Percentiles rank a stretch among this genome's conserved stretches.
Evolutionary conservation across 805 yeast genomes (phyloP).

Genomic region (Ogataea pilisensis): DNA sequence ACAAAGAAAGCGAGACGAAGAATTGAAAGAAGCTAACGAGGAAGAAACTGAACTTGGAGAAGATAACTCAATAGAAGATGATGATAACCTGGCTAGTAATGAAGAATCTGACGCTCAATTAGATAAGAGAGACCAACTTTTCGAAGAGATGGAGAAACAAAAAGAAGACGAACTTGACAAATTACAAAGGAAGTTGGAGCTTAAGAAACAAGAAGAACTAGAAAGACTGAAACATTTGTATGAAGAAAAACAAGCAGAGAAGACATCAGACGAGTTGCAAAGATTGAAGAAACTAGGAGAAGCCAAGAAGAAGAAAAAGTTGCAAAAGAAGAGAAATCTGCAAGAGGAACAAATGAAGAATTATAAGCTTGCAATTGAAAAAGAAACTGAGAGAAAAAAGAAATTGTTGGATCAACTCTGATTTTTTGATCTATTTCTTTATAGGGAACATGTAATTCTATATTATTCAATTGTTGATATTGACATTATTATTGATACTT

Average conservation of each 20-base stretch:
- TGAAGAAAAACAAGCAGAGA: slow-evolving; percentile 16
- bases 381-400: slow-evolving; percentile 27
- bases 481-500: too few species aligned
- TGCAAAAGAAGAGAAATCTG: slow-evolving; percentile 14
- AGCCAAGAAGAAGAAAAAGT: slow-evolving; percentile 22
- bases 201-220: slow-evolving; percentile 24
- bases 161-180: slow-evolving; percentile 11
- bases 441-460: too few species aligned
- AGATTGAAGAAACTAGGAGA: slow-evolving; percentile 28
- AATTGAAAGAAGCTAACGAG: slow-evolving; percentile 6
- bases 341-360: slow-evolving; percentile 19
- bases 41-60: slow-evolving; percentile 5
- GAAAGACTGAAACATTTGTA: slow-evolving; percentile 22
- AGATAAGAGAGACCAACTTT: background rate
- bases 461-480: too few species aligned
- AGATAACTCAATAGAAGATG: slow-evolving; percentile 9
- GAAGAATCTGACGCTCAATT: slow-evolving; percentile 6
- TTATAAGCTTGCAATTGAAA: slow-evolving; percentile 26
- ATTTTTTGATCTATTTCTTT: too few species aligned
- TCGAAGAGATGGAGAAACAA: slow-evolving; percentile 5
- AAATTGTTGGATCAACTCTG: slow-evolving; percentile 8
- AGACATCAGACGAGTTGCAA: slow-evolving; percentile 27
- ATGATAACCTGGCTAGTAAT: background rate
- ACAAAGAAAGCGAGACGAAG: slow-evolving; percentile 6
- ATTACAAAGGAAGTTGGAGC: slow-evolving; percentile 5